phyloP scores from a whole-genome alignment of 441 rosid genomes.

The Croton laevigatus region DNA sequence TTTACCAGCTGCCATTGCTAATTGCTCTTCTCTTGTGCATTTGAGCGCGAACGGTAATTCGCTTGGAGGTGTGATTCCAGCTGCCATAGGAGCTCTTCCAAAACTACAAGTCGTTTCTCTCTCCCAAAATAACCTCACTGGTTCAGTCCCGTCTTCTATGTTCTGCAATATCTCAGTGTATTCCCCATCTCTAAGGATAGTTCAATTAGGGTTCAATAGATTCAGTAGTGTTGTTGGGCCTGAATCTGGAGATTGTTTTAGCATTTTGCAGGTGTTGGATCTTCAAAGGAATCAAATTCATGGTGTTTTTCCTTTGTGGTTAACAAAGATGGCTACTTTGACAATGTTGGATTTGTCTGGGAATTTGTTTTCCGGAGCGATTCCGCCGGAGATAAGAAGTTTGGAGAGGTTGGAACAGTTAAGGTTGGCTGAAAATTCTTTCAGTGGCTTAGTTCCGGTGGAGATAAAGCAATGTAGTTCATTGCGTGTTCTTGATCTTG shows the following conservation, averaged over 20 bases:
- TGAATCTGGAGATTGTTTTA: constrained; percentile 43
- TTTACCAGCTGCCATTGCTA: constrained; percentile 73
- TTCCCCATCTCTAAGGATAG: constrained; percentile 50
- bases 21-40: constrained; percentile 81
- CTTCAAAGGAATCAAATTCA: constrained; percentile 52
- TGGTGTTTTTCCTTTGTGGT: constrained; percentile 68
- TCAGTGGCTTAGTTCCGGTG: constrained; percentile 53
- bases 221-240: constrained; percentile 49
- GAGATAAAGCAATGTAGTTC: constrained; percentile 66
- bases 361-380: constrained; percentile 57
- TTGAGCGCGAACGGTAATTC: constrained; percentile 68
- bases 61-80: constrained; percentile 73
- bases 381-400: constrained; percentile 61
- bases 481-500: constrained; percentile 57
- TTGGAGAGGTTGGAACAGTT: constrained; percentile 54
- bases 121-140: constrained; percentile 61
- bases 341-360: constrained; percentile 63
- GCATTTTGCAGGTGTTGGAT: constrained; percentile 61
- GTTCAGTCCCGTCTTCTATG: constrained; percentile 57
- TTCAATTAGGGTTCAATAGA: constrained; percentile 62
- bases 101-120: constrained; percentile 67
- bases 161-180: constrained; percentile 59
- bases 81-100: constrained; percentile 69
- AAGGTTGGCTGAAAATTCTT: constrained; percentile 66
- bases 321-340: constrained; percentile 41